Percentiles rank a stretch among this genome's conserved stretches.
These are phyloP conservation scores for Draba incana DNA, from an alignment of 345 rosid species.

Conservation along the genomic window DNA sequence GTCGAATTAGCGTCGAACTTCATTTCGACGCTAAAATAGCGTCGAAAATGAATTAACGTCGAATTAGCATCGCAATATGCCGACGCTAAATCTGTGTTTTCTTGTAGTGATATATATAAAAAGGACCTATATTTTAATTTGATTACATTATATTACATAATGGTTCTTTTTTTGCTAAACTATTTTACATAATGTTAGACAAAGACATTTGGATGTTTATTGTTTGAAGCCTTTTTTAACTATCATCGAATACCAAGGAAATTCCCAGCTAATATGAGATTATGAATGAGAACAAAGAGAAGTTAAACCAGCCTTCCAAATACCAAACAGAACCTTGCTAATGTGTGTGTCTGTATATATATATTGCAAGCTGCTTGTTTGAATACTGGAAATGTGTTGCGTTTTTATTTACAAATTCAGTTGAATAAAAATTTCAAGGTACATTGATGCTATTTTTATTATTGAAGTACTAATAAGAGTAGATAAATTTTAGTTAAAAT, in stretches of 20 bases:
- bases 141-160: not conserved
- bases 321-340: not conserved
- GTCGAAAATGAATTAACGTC: too few species aligned
- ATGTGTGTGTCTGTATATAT: not conserved
- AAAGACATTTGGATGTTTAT: slow-evolving; percentile 5
- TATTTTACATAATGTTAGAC: not conserved
- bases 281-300: not conserved
- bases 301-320: not conserved
- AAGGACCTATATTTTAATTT: not conserved
- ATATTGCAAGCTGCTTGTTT: not conserved
- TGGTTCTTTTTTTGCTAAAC: too few species aligned
- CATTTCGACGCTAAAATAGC: too few species aligned
- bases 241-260: not conserved
- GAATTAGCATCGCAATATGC: too few species aligned
- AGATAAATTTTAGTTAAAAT: not conserved
- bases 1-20: too few species aligned
- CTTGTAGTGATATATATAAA: not conserved
- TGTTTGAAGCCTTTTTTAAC: slow-evolving; percentile 2
- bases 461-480: not conserved
- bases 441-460: not conserved
- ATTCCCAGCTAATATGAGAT: not conserved
- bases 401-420: not conserved
- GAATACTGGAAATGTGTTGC: not conserved
- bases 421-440: not conserved
- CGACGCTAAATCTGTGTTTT: too few species aligned